These are phyloP conservation scores for Aspergillus viridinutans DNA, from an alignment of 2,329 filamentous ascomycete species.

Conservation along the genomic window DNA sequence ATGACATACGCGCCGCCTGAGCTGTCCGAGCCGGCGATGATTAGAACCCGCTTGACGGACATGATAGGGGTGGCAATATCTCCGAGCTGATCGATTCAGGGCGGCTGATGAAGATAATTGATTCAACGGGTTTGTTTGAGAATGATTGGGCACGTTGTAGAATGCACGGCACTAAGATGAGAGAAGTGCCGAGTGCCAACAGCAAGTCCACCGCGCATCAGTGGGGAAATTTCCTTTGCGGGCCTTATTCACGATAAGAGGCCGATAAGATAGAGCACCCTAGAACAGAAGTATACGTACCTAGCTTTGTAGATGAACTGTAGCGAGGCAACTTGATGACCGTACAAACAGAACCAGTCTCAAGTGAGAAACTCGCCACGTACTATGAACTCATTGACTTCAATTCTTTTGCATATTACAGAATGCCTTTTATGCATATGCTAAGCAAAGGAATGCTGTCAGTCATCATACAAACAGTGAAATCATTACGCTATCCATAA, in stretches of 20 bases:
- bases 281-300: not conserved
- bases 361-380: not conserved
- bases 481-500: slow-evolving; percentile 7
- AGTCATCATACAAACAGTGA: slow-evolving; percentile 8
- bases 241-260: not conserved
- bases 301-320: too few relatives aligned
- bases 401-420: not conserved
- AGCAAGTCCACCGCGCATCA: not conserved
- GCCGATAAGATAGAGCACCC: slow-evolving; percentile 1
- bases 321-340: not conserved
- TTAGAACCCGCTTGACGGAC: slow-evolving; percentile 57
- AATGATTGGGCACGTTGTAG: not conserved
- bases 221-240: not conserved
- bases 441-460: not conserved
- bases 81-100: not conserved
- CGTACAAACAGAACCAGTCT: not conserved
- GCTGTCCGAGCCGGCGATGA: slow-evolving; percentile 85
- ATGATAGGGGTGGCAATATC: slow-evolving; percentile 20
- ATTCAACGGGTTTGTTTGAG: not conserved
- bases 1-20: slow-evolving; percentile 77
- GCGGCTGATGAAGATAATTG: not conserved
- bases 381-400: too few relatives aligned
- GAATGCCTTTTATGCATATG: slow-evolving; percentile 4
- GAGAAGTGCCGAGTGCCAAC: not conserved
- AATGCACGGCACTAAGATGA: not conserved